phyloP scores from a whole-genome alignment of 345 rosid genomes.

The Xanthoceras sorbifolium region DNA sequence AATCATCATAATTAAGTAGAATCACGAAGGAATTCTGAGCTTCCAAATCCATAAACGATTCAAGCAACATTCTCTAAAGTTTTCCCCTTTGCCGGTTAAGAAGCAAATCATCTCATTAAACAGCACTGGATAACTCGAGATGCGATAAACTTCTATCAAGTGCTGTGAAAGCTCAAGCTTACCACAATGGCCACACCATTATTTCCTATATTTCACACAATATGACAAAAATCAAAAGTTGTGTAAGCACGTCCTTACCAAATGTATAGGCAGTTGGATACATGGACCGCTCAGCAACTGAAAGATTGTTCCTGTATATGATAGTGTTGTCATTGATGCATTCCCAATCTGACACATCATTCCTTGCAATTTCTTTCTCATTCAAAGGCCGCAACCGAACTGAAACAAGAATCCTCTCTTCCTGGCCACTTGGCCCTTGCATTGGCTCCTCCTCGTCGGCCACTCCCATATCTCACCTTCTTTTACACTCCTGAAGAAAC shows the following conservation, averaged over 20 bases:
- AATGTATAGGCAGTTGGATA: constrained; percentile 85
- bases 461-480: constrained; percentile 48
- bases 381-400: constrained; percentile 88
- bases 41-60: too few species aligned
- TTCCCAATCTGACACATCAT: constrained; percentile 92
- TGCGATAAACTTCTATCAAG: constrained; percentile 1
- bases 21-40: neutral
- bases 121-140: neutral
- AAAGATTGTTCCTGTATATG: constrained; percentile 68
- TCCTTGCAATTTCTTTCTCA: constrained; percentile 68
- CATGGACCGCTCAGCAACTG: constrained; percentile 84
- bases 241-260: constrained; percentile 52
- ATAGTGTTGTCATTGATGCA: constrained; percentile 72
- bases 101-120: neutral
- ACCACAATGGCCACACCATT: neutral
- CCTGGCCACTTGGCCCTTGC: constrained; percentile 41
- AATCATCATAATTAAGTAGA: neutral
- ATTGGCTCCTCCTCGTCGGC: constrained; percentile 54
- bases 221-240: constrained; percentile 14
- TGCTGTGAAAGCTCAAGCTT: neutral
- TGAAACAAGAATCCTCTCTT: constrained; percentile 78
- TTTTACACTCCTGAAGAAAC: constrained; percentile 1
- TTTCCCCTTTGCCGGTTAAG: neutral
- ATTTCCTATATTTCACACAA: constrained; percentile 14
- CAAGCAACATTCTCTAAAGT: too few species aligned